Evolutionary conservation across 495 filamentous ascomycete genomes (phyloP).

Genomic region (Niebla homalea): DNA sequence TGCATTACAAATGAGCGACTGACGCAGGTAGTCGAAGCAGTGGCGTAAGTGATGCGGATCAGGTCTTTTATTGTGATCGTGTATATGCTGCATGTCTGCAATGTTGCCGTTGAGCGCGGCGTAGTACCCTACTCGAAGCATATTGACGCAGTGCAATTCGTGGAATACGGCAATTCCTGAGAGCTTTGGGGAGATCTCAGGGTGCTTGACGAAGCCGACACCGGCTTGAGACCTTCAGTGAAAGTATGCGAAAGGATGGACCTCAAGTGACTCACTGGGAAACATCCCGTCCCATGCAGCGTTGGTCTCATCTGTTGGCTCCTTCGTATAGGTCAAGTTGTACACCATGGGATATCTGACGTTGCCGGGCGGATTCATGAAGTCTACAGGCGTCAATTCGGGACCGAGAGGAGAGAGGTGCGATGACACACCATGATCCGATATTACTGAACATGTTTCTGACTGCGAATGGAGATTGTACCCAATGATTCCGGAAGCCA

Average conservation of each 20-base stretch:
- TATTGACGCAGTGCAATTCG: constrained; percentile 10
- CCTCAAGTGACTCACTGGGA: background rate
- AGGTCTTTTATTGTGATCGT: constrained; percentile 1
- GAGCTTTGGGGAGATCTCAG: constrained; percentile 2
- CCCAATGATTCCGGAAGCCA: too few relatives aligned
- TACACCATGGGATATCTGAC: background rate
- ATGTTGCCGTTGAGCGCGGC: constrained; percentile 7
- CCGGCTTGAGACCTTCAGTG: background rate
- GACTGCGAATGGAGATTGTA: too few relatives aligned
- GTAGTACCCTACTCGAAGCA: constrained; percentile 7
- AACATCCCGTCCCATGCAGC: constrained; percentile 6
- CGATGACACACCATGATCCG: too few relatives aligned
- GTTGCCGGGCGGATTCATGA: background rate
- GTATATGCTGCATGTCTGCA: background rate
- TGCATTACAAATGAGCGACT: constrained; percentile 19
- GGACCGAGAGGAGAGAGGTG: too few relatives aligned
- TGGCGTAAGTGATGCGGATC: constrained; percentile 13
- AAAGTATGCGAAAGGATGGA: too few relatives aligned
- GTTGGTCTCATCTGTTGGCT: background rate
- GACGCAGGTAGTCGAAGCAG: constrained; percentile 24
- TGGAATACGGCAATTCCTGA: constrained; percentile 8
- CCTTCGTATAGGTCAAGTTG: constrained; percentile 1
- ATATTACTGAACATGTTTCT: too few relatives aligned
- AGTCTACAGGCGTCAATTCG: too few relatives aligned
- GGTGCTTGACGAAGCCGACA: constrained; percentile 6